Evolutionary conservation across 2,329 filamentous ascomycete genomes (phyloP), one percentile per base, ranked within the genome.

Genomic region (Fusarium piperis): DNA sequence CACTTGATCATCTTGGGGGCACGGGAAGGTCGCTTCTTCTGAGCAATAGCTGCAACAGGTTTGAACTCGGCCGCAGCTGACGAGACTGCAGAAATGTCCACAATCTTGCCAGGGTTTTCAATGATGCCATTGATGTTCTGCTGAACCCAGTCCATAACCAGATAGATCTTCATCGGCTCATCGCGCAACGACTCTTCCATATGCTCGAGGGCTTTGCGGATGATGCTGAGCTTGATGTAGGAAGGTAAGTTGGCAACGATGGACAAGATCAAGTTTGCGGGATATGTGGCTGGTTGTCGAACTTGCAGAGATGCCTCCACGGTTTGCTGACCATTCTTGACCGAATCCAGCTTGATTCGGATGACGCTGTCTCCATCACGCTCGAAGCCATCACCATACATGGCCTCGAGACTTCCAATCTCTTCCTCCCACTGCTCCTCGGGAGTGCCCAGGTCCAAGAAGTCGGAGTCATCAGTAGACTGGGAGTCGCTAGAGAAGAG

Each of bases 91-190:
- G 95, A 93, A 39, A 98, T 94, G 62, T 97, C 94, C 39, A 92
- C 88, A 39, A 99, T 86, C 70, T 89, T 92, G 2, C 95, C 96
- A 1, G 96, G 96, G 64, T 92, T 89, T 68, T 95, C 91, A 60
- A 98, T 91, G 63, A 98, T 93, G n/a, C 83, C 83, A 64, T 94
- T 92, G 69, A 97, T 90, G 72, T 94, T 91, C 70, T 93, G 90
- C 79, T 98, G 95, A 5, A 98, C 83, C 95, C 95, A 98, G 81
- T 97, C 95, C 59, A 95, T 88, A 13, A 97, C 87, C 72, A 93
- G 93, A 81, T 95, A 98, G 13, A 98, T 89, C 78, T 90, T 90
- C 92, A 97, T 97, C 39, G 94, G 93, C 78, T 97, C 94, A 26
- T 94, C 95, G 15, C 91, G 83, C 32, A 97, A 86, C 30, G 90